Base-by-base conservation (phyloP, 2,329 filamentous ascomycete species). In the Talaromyces sp. region DNA sequence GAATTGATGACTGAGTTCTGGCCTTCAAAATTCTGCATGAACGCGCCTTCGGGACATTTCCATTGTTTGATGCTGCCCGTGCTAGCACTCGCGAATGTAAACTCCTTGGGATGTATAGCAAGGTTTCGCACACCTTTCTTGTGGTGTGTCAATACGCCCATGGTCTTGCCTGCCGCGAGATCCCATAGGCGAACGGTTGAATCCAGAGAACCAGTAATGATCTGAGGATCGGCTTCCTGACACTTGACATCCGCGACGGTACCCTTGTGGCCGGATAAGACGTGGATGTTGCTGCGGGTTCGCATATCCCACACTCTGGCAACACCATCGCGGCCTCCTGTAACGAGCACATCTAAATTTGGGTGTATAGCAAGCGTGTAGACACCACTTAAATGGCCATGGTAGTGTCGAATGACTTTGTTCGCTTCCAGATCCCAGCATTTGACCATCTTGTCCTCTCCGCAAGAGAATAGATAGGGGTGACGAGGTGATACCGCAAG, bases 391-490 rank as follows among this genome's bases (percentile, higher is more conserved):
- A 99, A 82, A 80, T 99, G 95, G 19, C 96, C 96, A 76, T 99
- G 95, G 77, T 98, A 99, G 79, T 97, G 93, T 45, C 94, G 87
- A 74, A 98, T 97, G 66, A 99, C 95, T 79, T 97, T 97, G 82
- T 99, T 99, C n/a, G 94, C 97, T 79, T 99, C 95, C 69, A 99
- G 82, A 81, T 99, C 95, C 95, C 95, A 99, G 81, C 95, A 99
- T 80, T 99, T 99, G 68, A 99, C 95, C 93, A 97, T 97, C 83
- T 99, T 99, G 78, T 99, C 95, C 79, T 99, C 95, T 66, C 92
- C 96, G 74, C 95, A 99, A 11, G 93, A 97, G 79, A 99, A 99
- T 10, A 99, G 85, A 75, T 99, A 99, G 0, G 95, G 96, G 79
- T 99, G 95, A 56, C 95, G 85, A 16, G 93, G 91, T 22, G 92